Conservation (phyloP, 495 filamentous ascomycete genomes). For the Penicillium odoratum region DNA sequence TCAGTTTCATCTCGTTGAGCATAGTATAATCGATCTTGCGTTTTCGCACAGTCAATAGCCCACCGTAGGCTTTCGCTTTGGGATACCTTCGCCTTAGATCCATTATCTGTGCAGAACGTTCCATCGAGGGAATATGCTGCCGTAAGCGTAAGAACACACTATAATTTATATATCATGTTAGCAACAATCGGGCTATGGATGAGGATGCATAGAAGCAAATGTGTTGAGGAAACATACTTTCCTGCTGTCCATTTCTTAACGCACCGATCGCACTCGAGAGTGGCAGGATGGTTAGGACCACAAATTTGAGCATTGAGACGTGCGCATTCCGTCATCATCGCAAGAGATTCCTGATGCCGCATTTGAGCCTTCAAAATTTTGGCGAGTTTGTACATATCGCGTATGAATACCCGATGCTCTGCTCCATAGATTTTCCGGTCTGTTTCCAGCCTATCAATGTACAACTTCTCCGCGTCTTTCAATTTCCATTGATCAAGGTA, state of each 20-base stretch:
- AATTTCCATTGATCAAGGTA: conserved; percentile 10
- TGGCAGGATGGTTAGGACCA: not conserved
- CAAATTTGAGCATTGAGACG: not conserved
- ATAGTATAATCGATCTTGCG: not conserved
- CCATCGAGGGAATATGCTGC: not conserved
- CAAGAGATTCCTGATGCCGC: not conserved
- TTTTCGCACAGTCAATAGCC: not conserved
- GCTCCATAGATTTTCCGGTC: conserved; percentile 2
- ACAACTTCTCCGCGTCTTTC: conserved; percentile 11
- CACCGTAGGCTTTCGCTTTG: not conserved
- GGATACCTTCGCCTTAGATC: not conserved
- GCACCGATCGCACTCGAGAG: not conserved
- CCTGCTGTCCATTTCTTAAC: not conserved
- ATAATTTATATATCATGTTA: not conserved
- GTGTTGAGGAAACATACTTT: not conserved
- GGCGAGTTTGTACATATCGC: not conserved
- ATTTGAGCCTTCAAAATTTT: not conserved
- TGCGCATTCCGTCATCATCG: not conserved
- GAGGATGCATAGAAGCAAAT: not conserved
- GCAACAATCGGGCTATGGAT: no score
- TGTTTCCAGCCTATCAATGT: not conserved
- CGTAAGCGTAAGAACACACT: not conserved
- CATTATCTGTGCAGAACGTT: not conserved
- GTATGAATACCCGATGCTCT: conserved; percentile 1
- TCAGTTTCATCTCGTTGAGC: not conserved